Evolutionary conservation across 1,284 basidiomycete species (phyloP), one percentile per base, ranked within the genome.

Genomic region (Ustilago loliicola): DNA sequence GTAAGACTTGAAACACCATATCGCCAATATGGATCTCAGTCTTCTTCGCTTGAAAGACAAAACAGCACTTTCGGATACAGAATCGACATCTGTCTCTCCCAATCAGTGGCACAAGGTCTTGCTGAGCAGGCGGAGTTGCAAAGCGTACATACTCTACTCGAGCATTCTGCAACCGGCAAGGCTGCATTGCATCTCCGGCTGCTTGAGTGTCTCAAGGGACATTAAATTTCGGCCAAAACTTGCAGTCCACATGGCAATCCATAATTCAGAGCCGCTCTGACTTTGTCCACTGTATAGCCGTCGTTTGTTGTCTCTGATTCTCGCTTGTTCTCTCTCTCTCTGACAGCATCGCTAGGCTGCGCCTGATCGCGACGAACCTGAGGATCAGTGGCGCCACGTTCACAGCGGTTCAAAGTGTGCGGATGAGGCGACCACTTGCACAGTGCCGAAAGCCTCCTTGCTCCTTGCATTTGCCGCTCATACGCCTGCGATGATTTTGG

Each of bases 81-180:
- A 42, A 42, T 4, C 15, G 40, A 21, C 40, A 42, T 11, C 32
- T 34, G 6, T 34, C 11, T 34, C 32, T 34, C 11, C 32, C 32
- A 34, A 11, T 34, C 13, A 27, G 29, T 32, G 53, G 27, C 53
- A 38, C 30, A 29, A 54, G 53, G 53, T 54, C 34, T 54, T 38
- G 53, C 53, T 54, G 53, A 54, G 53, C 4, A 19, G 40, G 53
- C 53, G 53, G 53, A 54, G 53, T 54, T 42, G 15, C 40, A 42
- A 21, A 15, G 40, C 40, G n/a, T 42, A 42, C 40, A 42, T 5
- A 21, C 40, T 42, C 40, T 4, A 42, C 13, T 15, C 40, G 40
- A 21, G 40, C 32, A 34, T 6, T 19, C 40, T 42, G 51, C 51
- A 52, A 32, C 51, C 51, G 51, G 29, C 51, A 52, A 42, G 17